These are phyloP conservation scores for Cyathus pygmaeus DNA, from an alignment of 1,284 basidiomycete species.

Conservation along the genomic window DNA sequence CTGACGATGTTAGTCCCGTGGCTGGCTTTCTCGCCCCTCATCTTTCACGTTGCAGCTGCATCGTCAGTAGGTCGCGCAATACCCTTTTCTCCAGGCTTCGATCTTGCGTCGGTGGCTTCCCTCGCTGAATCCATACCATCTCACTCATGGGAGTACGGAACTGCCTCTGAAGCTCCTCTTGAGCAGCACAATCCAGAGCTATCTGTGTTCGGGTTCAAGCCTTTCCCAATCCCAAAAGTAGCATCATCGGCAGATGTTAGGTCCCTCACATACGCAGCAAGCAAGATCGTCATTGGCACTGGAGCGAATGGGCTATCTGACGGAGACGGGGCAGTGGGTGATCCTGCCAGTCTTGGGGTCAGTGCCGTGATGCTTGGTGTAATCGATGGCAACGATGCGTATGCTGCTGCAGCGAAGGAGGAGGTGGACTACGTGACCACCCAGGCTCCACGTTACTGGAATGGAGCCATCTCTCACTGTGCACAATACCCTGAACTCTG, in stretches of 20 bases:
- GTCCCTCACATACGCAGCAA: conserved; percentile 45
- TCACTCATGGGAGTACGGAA: conserved; percentile 58
- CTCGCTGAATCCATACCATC: conserved; percentile 47
- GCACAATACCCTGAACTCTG: conserved; percentile 53
- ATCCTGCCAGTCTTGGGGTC: conserved; percentile 56
- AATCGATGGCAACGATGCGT: conserved; percentile 35
- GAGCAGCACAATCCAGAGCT: conserved; percentile 52
- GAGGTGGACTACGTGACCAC: conserved; percentile 47
- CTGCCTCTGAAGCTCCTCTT: conserved; percentile 51
- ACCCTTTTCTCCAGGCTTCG: conserved; percentile 52
- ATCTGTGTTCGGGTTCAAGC: conserved; percentile 47
- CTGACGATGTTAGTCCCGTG: too few relatives aligned
- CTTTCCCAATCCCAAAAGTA: conserved; percentile 44
- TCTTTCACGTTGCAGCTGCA: too few relatives aligned
- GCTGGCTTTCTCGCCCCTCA: too few relatives aligned
- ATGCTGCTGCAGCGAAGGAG: conserved; percentile 36
- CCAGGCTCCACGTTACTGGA: conserved; percentile 53
- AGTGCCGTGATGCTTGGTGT: conserved; percentile 51
- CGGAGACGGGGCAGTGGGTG: conserved; percentile 52
- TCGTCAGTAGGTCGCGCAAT: too few relatives aligned
- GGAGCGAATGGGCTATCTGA: conserved; percentile 45
- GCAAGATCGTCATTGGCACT: conserved; percentile 46
- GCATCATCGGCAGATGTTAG: conserved; percentile 24
- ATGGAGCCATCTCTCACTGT: conserved; percentile 65
- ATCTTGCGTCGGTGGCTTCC: conserved; percentile 45